Base-by-base conservation (phyloP, 768 basidiomycete species). In the Russula compacta region DNA sequence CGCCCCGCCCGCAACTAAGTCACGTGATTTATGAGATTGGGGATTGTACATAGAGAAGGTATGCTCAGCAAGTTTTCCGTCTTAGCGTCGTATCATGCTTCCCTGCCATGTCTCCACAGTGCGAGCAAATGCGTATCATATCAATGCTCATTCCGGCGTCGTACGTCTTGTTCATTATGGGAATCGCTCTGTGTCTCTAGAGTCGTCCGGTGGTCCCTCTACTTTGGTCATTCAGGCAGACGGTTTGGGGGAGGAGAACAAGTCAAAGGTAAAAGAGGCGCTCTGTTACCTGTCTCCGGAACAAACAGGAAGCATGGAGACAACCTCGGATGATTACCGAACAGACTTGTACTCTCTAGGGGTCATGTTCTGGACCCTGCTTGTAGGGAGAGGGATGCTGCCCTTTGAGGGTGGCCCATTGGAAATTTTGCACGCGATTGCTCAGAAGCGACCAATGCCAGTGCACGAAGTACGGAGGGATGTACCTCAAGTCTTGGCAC, bases 291-390 rank as follows among this genome's bases (percentile, higher is more conserved):
- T 88, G 38, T 84, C 86, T 6, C 87, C 87, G 15, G 86, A 88
- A 69, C 86, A 89, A 71, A 87, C 86, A 0, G 86, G 86, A 9
- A 83, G 85, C 66, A 83, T 83, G 63, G 85, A 87, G 69, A 85
- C 83, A 6, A 82, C 83, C 71, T 77, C 80, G 2, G 85, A 87
- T 66, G 87, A 89, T 67, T 84, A 87, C 64, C 71, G 86, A 60
- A 87, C 87, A 12, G 87, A 89, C 70, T 71, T 89, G 33, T 88
- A 89, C 69, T 84, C 85, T 0, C 76, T 88, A 7, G 87, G 87
- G 2, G 81, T 87, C 59, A 69, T 86, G 66, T 86, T 87, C 69
- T 88, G 86, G 86, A 86, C 85, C 10, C 73, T 87, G 3, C 75
- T 88, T n/a, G 85, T 86, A 15, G 86, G 87, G 24, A 76, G 83